Percentiles rank a stretch among this genome's conserved stretches.
Conservation (phyloP, 2,329 filamentous ascomycete species). For the Talaromyces islandicus region DNA sequence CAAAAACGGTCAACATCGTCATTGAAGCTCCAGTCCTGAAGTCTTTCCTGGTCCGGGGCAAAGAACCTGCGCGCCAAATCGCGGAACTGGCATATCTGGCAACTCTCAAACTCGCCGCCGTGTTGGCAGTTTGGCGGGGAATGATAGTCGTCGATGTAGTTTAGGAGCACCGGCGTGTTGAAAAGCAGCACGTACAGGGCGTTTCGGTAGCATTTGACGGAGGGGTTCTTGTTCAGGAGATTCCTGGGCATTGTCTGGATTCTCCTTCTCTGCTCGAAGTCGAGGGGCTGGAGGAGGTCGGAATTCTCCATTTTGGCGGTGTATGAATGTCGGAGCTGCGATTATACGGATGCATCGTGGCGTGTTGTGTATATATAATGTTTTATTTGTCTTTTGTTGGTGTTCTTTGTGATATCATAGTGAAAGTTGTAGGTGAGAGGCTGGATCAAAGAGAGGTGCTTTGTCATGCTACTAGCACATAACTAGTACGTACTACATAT, state of each 20-base stretch:
- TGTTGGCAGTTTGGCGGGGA: too few relatives aligned
- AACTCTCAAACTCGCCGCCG: too few relatives aligned
- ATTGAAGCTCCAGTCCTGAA: not conserved
- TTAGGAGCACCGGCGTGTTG: slow-evolving; percentile 19
- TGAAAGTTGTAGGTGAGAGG: too few relatives aligned
- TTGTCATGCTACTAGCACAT: too few relatives aligned
- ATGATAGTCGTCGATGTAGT: slow-evolving; percentile 14
- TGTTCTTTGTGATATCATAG: too few relatives aligned
- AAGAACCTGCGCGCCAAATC: not conserved
- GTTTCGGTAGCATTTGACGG: slow-evolving; percentile 23
- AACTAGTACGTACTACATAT: too few relatives aligned
- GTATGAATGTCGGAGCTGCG: not conserved
- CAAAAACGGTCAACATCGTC: not conserved
- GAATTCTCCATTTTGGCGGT: not conserved
- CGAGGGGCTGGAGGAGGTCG: not conserved
- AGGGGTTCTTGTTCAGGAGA: not conserved
- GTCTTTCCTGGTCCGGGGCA: not conserved
- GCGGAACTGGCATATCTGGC: slow-evolving; percentile 14
- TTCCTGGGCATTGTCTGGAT: not conserved
- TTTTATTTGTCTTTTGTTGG: not conserved
- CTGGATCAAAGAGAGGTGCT: too few relatives aligned
- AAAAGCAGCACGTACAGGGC: slow-evolving; percentile 18
- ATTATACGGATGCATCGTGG: not conserved
- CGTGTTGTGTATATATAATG: not conserved
- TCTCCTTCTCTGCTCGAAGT: too few relatives aligned